A percentile compares a stretch with the other conserved stretches of the same genome.
Evolutionary conservation across 129 eudicot species (phyloP).

Genomic region (Calendula officinalis): DNA sequence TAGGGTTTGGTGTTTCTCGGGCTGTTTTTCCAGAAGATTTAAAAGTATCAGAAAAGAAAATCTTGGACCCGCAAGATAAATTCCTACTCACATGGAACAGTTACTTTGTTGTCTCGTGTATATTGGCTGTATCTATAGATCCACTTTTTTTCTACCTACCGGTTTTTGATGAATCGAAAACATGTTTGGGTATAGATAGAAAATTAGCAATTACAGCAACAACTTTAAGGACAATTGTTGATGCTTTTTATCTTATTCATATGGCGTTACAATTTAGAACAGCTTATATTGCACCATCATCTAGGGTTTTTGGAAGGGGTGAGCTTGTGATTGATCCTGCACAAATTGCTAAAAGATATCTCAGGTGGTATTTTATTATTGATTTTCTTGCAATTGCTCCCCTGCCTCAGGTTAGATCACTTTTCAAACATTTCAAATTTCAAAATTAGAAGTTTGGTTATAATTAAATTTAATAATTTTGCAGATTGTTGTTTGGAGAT

Average conservation of each 20-base stretch:
- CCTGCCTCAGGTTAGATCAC: constrained; percentile 71
- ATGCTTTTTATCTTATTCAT: constrained; percentile 76
- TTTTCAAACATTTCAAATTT: not conserved
- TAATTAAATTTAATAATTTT: constrained; percentile 4
- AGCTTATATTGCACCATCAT: constrained; percentile 92
- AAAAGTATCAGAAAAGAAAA: constrained; percentile 78
- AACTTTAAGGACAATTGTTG: constrained; percentile 72
- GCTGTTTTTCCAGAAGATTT: constrained; percentile 96
- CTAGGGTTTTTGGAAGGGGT: constrained; percentile 95
- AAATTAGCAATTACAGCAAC: constrained; percentile 67
- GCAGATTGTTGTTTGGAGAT: constrained; percentile 93
- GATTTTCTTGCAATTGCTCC: constrained; percentile 90
- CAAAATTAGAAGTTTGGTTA: constrained; percentile 5
- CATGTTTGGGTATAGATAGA: constrained; percentile 65
- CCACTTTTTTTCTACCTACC: constrained; percentile 89
- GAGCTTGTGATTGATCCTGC: constrained; percentile 93
- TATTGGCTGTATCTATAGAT: constrained; percentile 71
- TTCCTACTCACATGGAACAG: constrained; percentile 73
- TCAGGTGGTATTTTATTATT: constrained; percentile 67
- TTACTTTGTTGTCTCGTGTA: constrained; percentile 76
- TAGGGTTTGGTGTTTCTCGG: constrained; percentile 71
- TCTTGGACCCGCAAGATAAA: constrained; percentile 90
- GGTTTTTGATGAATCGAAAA: constrained; percentile 43
- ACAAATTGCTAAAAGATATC: constrained; percentile 77
- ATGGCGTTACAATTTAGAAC: constrained; percentile 92